phyloP scores from a whole-genome alignment of 2,329 filamentous ascomycete genomes.

The Venturia effusa region DNA sequence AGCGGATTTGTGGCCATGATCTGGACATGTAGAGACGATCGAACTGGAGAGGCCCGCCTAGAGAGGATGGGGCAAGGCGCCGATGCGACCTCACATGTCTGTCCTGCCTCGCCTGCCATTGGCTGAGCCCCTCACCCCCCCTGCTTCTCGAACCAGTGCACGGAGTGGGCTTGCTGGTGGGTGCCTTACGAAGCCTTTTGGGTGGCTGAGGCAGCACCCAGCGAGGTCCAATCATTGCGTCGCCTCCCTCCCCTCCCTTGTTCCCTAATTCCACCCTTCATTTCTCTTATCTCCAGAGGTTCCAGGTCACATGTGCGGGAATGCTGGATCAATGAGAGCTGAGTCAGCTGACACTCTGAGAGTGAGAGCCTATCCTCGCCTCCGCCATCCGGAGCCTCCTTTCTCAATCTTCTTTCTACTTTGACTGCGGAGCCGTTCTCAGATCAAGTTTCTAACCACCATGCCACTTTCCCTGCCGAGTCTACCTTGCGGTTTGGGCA shows the following conservation, averaged over 20 bases:
- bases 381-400: not conserved
- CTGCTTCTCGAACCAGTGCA: not conserved
- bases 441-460: not conserved
- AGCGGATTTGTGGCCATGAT: not conserved
- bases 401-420: not conserved
- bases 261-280: not conserved
- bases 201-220: not conserved
- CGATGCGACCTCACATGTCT: not conserved
- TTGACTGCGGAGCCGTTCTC: not conserved
- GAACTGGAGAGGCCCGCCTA: not conserved
- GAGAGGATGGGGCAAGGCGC: not conserved
- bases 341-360: too few species aligned
- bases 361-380: not conserved
- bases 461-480: not conserved
- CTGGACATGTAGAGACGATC: not conserved
- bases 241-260: not conserved
- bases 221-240: not conserved
- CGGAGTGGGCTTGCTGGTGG: not conserved
- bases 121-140: not conserved
- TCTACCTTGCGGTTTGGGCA: not conserved
- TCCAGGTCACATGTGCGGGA: not conserved
- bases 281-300: not conserved
- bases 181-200: not conserved
- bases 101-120: not conserved
- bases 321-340: too few species aligned